Conservation (phyloP, 768 basidiomycete species). For the Trametes cubensis region DNA sequence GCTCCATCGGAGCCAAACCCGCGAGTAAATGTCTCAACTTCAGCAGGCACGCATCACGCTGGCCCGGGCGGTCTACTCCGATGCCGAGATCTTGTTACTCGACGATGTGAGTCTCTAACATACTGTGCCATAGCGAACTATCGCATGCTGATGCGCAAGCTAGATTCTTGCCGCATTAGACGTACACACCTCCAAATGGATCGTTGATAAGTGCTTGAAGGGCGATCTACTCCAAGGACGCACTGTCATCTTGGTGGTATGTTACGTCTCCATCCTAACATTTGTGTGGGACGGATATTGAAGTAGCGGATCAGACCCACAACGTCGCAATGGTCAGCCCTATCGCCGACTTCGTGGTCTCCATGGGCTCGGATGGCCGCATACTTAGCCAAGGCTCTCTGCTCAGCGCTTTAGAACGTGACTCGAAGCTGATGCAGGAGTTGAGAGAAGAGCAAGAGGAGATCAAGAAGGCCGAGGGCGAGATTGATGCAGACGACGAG, state of each 20-base stretch:
- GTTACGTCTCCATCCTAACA: constrained; percentile 2
- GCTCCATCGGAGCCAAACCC: neutral
- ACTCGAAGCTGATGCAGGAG: constrained; percentile 37
- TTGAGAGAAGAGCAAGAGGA: constrained; percentile 26
- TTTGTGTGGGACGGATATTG: too few relatives aligned
- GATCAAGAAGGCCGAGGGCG: constrained; percentile 27
- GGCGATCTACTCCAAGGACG: constrained; percentile 47
- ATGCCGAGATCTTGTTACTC: constrained; percentile 40
- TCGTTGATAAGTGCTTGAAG: constrained; percentile 44
- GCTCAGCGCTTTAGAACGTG: constrained; percentile 44
- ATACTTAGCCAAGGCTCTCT: constrained; percentile 50
- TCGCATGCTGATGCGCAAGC: constrained; percentile 41
- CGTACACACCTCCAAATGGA: constrained; percentile 51
- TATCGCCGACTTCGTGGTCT: constrained; percentile 56
- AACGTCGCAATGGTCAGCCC: constrained; percentile 53
- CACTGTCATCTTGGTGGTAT: constrained; percentile 51
- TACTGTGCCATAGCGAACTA: constrained; percentile 40
- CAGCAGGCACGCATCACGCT: constrained; percentile 41
- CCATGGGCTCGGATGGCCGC: constrained; percentile 53
- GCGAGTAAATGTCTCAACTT: neutral
- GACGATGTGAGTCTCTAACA: constrained; percentile 37
- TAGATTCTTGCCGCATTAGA: constrained; percentile 50
- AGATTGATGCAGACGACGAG: constrained; percentile 28
- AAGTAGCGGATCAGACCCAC: constrained; percentile 39
- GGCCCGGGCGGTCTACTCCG: constrained; percentile 44